Conservation (phyloP, 305 asterid genomes). For the Fraxinus baroniana region DNA sequence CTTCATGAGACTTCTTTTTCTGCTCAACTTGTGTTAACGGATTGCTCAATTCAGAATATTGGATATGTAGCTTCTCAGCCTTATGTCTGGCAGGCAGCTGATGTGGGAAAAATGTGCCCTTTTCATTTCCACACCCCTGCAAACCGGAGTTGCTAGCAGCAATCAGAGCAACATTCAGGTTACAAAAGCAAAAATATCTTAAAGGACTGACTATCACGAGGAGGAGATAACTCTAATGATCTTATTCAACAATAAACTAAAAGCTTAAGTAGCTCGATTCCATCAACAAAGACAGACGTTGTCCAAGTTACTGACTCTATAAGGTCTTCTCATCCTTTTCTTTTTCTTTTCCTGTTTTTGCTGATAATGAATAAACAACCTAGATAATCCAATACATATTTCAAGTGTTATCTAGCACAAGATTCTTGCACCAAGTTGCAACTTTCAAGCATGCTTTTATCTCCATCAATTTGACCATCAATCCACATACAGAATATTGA, state of each 20-base stretch:
- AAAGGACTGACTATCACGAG: neutral
- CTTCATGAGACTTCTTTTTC: slow-evolving; percentile 43
- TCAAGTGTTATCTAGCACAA: neutral
- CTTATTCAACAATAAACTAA: neutral
- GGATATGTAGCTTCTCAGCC: slow-evolving; percentile 36
- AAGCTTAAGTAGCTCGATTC: neutral
- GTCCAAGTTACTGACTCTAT: neutral
- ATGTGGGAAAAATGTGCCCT: slow-evolving; percentile 30
- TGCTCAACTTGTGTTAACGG: slow-evolving; percentile 31
- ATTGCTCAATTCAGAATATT: slow-evolving; percentile 35
- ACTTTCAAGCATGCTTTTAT: neutral
- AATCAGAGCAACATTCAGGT: slow-evolving; percentile 7
- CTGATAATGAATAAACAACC: neutral
- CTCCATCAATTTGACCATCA: neutral
- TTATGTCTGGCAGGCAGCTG: slow-evolving; percentile 40
- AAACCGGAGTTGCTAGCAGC: slow-evolving; percentile 15
- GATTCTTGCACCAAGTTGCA: neutral
- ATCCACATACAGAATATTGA: neutral
- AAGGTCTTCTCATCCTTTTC: neutral
- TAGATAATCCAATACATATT: neutral
- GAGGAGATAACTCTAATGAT: neutral
- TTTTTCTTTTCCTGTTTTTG: neutral
- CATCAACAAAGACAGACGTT: neutral
- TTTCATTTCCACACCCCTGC: slow-evolving; percentile 47
- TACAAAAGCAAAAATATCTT: neutral